These are phyloP conservation scores for Thozetella sp. DNA, from an alignment of 495 filamentous ascomycete genomes.

Conservation along the genomic window DNA sequence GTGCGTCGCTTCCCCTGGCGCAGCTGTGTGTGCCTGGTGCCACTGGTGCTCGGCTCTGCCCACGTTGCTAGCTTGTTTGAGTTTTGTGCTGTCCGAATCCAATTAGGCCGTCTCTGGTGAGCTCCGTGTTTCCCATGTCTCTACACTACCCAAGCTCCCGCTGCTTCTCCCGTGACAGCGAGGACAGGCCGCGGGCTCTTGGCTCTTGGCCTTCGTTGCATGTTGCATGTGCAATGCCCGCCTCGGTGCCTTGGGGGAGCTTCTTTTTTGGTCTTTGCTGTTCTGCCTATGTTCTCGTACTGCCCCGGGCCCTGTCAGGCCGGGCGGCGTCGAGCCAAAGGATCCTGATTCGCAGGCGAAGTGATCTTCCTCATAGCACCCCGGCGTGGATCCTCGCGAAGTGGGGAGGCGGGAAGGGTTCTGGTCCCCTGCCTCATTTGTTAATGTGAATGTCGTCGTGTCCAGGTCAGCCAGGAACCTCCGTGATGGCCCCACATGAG, in stretches of 20 bases:
- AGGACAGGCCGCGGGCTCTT: not conserved
- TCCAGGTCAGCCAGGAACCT: slow-evolving; percentile 1
- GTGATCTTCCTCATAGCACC: not conserved
- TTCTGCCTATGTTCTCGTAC: not conserved
- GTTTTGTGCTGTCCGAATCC: slow-evolving; percentile 14
- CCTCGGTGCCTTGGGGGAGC: too few species aligned
- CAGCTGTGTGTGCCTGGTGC: not conserved
- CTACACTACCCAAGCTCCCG: slow-evolving; percentile 4
- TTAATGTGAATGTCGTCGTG: not conserved
- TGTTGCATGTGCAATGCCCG: too few species aligned
- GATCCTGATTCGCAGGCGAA: not conserved
- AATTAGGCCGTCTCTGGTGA: slow-evolving; percentile 18
- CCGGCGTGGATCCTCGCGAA: not conserved
- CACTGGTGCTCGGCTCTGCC: slow-evolving; percentile 1
- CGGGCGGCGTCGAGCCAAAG: not conserved
- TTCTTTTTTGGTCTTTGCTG: not conserved
- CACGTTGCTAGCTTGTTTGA: slow-evolving; percentile 24
- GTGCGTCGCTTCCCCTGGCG: not conserved
- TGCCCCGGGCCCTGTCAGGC: not conserved
- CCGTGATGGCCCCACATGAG: slow-evolving; percentile 9
- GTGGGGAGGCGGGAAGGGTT: not conserved
- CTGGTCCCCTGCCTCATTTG: slow-evolving; percentile 2
- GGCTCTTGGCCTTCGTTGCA: not conserved
- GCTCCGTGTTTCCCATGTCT: slow-evolving; percentile 12
- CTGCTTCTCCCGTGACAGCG: slow-evolving; percentile 8